Evolutionary conservation across 768 basidiomycete species (phyloP), one percentile per base, ranked within the genome.

Genomic region (Calvatia gigantea): DNA sequence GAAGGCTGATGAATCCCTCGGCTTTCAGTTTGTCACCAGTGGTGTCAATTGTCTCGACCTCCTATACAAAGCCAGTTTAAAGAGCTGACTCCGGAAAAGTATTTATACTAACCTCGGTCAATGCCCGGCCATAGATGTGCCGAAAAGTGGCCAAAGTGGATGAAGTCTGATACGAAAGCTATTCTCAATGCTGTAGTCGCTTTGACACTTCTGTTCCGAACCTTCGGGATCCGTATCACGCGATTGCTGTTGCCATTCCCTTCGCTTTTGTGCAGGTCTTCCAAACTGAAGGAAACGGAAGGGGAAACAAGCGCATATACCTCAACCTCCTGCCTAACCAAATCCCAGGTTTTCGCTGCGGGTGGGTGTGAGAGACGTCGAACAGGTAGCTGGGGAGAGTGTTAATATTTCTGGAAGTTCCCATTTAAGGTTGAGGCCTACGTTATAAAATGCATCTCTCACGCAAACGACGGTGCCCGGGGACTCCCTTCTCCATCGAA

Each of bases 361-460:
- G 82, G 70, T 12, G 83, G 76, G 69, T 94, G 89, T 0, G 91
- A 84, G 25, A 75, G 75, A 37, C 91, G 82, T 56, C 92, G 86
- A 58, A 94, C 82, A 31, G 92, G 92, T 39, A 94, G 80, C 92
- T 94, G 61, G 23, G 44, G 31, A 51, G 15, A 53, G 51, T 5
- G 52, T n/a, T 17, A 44, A 15, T 58, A 54, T 62, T 38, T 54
- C 28, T 42, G 44, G 42, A 17, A 33, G 29, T 41, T 23, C 25
- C 28, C 42, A 52, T 39, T 38, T 43, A 17, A 53, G 35, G 41
- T 32, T 17, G 37, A 51, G 37, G 28, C 83, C 41, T 58, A 93
- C 93, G 64, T 91, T 94, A 65, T 88, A 90, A 66, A 97, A 99
- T 2, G 91, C 86, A 67, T 98, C 96, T 19, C 91, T 85, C 41